Conservation (phyloP, 805 yeast species). For the Kodamaea lidongshanica region DNA sequence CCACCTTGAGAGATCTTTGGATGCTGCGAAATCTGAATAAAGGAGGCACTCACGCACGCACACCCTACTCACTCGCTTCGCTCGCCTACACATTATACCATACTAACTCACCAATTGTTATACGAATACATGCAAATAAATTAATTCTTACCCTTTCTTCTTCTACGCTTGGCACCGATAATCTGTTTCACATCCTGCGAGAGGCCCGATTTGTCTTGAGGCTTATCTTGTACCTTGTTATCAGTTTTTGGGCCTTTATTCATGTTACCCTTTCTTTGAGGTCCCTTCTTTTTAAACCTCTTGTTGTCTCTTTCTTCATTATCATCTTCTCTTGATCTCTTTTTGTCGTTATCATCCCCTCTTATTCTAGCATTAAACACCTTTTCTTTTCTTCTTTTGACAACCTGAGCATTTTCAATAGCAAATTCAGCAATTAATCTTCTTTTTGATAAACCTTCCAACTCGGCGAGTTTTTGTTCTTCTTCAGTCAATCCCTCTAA, state of each 20-base stretch:
- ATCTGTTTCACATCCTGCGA: slow-evolving; percentile 54
- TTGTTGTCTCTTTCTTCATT: slow-evolving; percentile 16
- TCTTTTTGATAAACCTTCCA: slow-evolving; percentile 57
- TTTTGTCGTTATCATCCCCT: slow-evolving; percentile 17
- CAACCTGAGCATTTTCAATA: slow-evolving; percentile 88
- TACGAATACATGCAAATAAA: no score
- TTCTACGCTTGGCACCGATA: slow-evolving; percentile 64
- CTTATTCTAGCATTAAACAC: slow-evolving; percentile 33
- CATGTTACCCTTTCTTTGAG: slow-evolving; percentile 34
- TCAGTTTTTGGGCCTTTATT: slow-evolving; percentile 29
- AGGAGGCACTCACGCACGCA: no score
- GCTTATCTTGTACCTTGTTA: slow-evolving; percentile 14
- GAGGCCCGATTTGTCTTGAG: slow-evolving; percentile 28
- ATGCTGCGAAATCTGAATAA: no score
- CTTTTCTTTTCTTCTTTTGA: slow-evolving; percentile 80
- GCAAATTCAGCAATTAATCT: slow-evolving; percentile 92
- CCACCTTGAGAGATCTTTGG: no score
- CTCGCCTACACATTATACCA: no score
- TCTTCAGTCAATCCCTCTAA: slow-evolving; percentile 64
- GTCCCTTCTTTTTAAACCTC: slow-evolving; percentile 27
- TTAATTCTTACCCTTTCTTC: slow-evolving; percentile 44
- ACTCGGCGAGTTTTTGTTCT: slow-evolving; percentile 49
- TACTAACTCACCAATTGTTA: no score
- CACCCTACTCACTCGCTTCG: no score
- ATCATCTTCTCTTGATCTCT: slow-evolving; percentile 21